phyloP scores from a whole-genome alignment of 2,329 filamentous ascomycete species.

The Aspergillus calidoustus region DNA sequence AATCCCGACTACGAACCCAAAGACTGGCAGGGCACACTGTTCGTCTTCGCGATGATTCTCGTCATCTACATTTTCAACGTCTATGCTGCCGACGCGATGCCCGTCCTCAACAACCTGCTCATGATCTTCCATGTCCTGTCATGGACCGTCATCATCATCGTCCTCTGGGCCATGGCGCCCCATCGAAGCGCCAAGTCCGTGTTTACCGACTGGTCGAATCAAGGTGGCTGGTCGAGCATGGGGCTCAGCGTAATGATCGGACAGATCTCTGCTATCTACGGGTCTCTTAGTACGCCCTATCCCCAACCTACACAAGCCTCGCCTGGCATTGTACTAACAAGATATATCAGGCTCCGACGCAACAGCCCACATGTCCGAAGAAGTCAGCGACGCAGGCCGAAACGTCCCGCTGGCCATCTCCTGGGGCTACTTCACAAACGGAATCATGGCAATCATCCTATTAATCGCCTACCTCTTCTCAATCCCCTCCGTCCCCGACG shows the following conservation, averaged over 20 bases:
- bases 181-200: conserved; percentile 34
- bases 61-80: conserved; percentile 51
- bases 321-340: too few species aligned
- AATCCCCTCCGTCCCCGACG: conserved; percentile 36
- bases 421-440: conserved; percentile 52
- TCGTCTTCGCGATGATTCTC: conserved; percentile 52
- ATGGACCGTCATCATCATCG: conserved; percentile 39
- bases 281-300: conserved; percentile 26
- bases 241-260: conserved; percentile 43
- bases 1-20: conserved; percentile 46
- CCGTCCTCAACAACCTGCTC: conserved; percentile 43
- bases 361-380: conserved; percentile 50
- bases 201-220: conserved; percentile 44
- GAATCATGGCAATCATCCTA: conserved; percentile 49
- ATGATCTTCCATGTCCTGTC: conserved; percentile 45
- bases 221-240: conserved; percentile 44
- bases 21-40: conserved; percentile 55
- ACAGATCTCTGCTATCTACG: conserved; percentile 41
- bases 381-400: conserved; percentile 51
- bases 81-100: conserved; percentile 38
- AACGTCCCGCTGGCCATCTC: conserved; percentile 54
- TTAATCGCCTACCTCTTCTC: conserved; percentile 51
- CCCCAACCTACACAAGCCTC: conserved; percentile 6
- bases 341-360: conserved; percentile 33
- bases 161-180: conserved; percentile 40